Evolutionary conservation across 129 eudicot species (phyloP).

Genomic region (Pittosporum tobira): DNA sequence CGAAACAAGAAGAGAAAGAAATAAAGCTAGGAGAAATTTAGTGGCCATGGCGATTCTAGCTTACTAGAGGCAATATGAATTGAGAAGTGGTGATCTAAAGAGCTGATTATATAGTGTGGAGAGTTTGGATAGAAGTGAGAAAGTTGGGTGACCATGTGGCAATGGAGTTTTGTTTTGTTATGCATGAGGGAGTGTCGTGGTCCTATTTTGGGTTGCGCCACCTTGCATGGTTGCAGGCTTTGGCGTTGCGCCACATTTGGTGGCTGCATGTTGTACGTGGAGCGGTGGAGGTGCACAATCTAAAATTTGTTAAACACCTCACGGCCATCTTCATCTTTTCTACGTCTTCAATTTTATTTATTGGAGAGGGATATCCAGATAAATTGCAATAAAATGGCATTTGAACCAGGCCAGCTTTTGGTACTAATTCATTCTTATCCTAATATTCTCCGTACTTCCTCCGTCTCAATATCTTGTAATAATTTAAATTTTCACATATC

Average conservation of each 20-base stretch:
- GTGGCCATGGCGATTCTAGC: slow-evolving; percentile 32
- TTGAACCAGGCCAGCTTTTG: too few species aligned
- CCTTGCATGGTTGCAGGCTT: slow-evolving; percentile 17
- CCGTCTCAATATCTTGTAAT: too few species aligned
- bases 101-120: slow-evolving; percentile 9
- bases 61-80: background rate
- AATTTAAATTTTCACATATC: too few species aligned
- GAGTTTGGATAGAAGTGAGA: slow-evolving; percentile 12
- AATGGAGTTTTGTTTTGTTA: slow-evolving; percentile 17
- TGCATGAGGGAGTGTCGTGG: slow-evolving; percentile 17
- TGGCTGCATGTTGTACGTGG: slow-evolving; percentile 23
- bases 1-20: slow-evolving; percentile 40
- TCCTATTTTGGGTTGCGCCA: slow-evolving; percentile 19
- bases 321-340: too few species aligned
- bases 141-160: slow-evolving; percentile 20
- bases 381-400: too few species aligned
- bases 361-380: too few species aligned
- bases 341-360: too few species aligned
- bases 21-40: slow-evolving; percentile 30
- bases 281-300: slow-evolving; percentile 17
- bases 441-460: too few species aligned
- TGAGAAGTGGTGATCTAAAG: background rate
- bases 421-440: too few species aligned
- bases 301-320: too few species aligned
- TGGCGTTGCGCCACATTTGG: slow-evolving; percentile 22